phyloP scores from a whole-genome alignment of 306 rosid species.

The Chamaecrista fasciculata region DNA sequence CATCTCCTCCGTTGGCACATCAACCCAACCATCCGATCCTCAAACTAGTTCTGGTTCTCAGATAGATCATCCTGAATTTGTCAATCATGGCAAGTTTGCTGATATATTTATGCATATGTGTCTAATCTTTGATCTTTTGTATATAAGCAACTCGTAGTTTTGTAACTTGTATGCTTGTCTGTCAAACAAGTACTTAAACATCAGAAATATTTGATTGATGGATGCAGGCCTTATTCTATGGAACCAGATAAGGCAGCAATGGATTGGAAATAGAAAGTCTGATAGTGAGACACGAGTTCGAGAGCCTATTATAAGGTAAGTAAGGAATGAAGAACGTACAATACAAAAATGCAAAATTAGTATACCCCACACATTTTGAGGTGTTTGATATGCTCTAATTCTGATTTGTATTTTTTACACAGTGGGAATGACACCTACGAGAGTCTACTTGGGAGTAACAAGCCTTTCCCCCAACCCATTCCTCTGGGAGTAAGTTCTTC shows the following conservation, averaged over 20 bases:
- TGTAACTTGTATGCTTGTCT: neutral
- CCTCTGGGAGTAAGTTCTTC: slow-evolving; percentile 71
- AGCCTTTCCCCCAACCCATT: slow-evolving; percentile 57
- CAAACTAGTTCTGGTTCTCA: slow-evolving; percentile 44
- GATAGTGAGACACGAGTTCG: slow-evolving; percentile 34
- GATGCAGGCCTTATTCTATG: slow-evolving; percentile 74
- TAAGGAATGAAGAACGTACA: too few relatives aligned
- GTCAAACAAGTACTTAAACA: slow-evolving; percentile 8
- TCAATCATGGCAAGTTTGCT: slow-evolving; percentile 71
- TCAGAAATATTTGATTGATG: slow-evolving; percentile 14
- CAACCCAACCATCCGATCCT: slow-evolving; percentile 44
- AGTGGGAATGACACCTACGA: slow-evolving; percentile 83
- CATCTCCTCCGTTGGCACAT: slow-evolving; percentile 37
- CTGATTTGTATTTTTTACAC: slow-evolving; percentile 21
- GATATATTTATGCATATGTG: slow-evolving; percentile 3
- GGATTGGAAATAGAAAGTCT: slow-evolving; percentile 57
- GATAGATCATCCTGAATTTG: slow-evolving; percentile 56
- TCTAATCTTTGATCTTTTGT: slow-evolving; percentile 17
- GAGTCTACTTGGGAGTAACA: slow-evolving; percentile 60
- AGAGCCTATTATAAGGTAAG: slow-evolving; percentile 72
- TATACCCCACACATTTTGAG: neutral
- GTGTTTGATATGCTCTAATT: slow-evolving; percentile 18
- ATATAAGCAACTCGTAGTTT: neutral
- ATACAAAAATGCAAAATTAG: neutral
- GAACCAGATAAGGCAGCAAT: slow-evolving; percentile 73